A percentile compares a stretch with the other conserved stretches of the same genome.
Evolutionary conservation across 768 basidiomycete species (phyloP).

Genomic region (Lyophyllum atratum): DNA sequence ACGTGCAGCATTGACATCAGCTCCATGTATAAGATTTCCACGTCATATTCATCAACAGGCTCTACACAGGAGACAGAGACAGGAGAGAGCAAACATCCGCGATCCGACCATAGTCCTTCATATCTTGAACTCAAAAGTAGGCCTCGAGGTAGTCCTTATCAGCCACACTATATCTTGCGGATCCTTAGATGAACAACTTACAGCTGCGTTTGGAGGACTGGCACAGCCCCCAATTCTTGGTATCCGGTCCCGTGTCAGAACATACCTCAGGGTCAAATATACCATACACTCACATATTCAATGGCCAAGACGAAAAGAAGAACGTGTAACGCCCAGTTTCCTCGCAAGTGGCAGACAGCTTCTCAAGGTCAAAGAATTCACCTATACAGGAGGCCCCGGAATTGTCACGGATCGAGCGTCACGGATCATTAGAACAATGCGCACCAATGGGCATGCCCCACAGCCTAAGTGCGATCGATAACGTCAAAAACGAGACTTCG

Average conservation of each 20-base stretch:
- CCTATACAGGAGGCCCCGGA: constrained; percentile 33
- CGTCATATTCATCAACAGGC: not conserved
- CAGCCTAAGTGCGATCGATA: constrained; percentile 39
- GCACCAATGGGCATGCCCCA: constrained; percentile 77
- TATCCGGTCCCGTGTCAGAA: not conserved
- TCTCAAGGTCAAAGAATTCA: constrained; percentile 74
- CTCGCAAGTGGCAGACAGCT: constrained; percentile 55
- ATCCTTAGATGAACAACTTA: constrained; percentile 31
- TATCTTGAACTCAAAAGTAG: constrained; percentile 25
- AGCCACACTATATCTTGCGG: not conserved
- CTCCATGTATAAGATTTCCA: constrained; percentile 4
- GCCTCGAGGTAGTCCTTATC: constrained; percentile 19
- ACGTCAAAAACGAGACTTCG: constrained; percentile 4
- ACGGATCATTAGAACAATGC: constrained; percentile 17
- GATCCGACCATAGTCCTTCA: not conserved
- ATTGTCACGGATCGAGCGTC: not conserved
- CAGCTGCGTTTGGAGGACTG: constrained; percentile 72
- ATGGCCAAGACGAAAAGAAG: constrained; percentile 77
- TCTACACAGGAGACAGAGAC: not conserved
- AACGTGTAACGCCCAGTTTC: constrained; percentile 67
- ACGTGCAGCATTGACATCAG: constrained; percentile 1
- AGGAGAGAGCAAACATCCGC: constrained; percentile 6
- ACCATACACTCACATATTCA: constrained; percentile 57
- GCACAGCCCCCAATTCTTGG: constrained; percentile 65
- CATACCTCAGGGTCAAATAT: not conserved